These are phyloP conservation scores for Phytophthora tentaculata DNA, from an alignment of 352 stramenopile genomes.

Conservation along the genomic window DNA sequence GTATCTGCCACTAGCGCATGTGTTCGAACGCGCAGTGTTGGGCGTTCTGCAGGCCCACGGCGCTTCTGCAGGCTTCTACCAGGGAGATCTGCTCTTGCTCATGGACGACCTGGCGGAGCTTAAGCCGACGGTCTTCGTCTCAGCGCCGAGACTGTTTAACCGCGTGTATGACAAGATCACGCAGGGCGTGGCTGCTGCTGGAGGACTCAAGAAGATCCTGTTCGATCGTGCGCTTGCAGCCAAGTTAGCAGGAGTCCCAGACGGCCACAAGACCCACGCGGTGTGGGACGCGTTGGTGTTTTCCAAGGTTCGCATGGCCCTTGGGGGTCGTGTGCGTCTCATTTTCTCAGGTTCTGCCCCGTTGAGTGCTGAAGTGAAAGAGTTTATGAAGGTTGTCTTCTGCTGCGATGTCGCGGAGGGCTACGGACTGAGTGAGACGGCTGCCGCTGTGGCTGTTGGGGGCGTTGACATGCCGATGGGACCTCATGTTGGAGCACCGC, in stretches of 20 bases:
- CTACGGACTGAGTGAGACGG: constrained; percentile 95
- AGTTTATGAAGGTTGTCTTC: constrained; percentile 93
- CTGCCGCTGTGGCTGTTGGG: constrained; percentile 74
- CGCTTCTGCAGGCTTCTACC: constrained; percentile 72
- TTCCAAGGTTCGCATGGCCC: constrained; percentile 86
- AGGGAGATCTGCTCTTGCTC: constrained; percentile 89
- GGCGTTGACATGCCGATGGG: constrained; percentile 45
- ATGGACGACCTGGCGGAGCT: constrained; percentile 94
- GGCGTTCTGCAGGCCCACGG: constrained; percentile 83
- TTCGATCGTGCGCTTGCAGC: constrained; percentile 49
- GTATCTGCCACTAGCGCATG: constrained; percentile 96
- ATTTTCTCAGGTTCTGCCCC: constrained; percentile 94
- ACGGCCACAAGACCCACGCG: constrained; percentile 47
- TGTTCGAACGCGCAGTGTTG: constrained; percentile 94
- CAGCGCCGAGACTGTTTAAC: constrained; percentile 94
- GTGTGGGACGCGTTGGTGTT: constrained; percentile 96
- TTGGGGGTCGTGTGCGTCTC: constrained; percentile 87
- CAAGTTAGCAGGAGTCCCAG: constrained; percentile 46
- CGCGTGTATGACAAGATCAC: constrained; percentile 96
- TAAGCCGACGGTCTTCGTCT: constrained; percentile 90
- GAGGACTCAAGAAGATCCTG: constrained; percentile 52
- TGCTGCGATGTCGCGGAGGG: constrained; percentile 90
- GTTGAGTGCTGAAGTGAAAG: constrained; percentile 90
- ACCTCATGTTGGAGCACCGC: constrained; percentile 91
- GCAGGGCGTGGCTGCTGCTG: constrained; percentile 48